These are phyloP conservation scores for Stipa capillata DNA, from an alignment of 176 grass and related monocot species.

Conservation along the genomic window DNA sequence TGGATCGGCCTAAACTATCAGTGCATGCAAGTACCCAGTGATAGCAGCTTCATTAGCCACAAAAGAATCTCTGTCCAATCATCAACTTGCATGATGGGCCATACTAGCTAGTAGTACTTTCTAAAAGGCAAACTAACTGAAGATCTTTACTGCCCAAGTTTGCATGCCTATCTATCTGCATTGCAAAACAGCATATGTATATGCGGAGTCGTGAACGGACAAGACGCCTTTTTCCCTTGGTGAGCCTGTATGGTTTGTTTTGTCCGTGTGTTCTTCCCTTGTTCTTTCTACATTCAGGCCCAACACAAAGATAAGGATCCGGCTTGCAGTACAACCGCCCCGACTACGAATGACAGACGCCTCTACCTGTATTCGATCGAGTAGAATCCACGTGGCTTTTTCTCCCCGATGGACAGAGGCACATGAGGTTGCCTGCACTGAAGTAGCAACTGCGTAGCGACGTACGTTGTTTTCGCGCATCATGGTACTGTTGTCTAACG, in stretches of 20 bases:
- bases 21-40: background rate
- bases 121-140: background rate
- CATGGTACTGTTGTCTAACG: background rate
- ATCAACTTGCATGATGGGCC: background rate
- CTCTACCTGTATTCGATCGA: background rate
- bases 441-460: background rate
- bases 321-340: background rate
- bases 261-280: background rate
- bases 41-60: background rate
- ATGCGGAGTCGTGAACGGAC: background rate
- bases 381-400: background rate
- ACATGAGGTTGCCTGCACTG: slow-evolving; percentile 7
- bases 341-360: background rate
- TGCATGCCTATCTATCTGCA: background rate
- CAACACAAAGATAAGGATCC: background rate
- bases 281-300: slow-evolving; percentile 24
- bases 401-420: background rate
- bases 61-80: background rate
- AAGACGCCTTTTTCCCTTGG: background rate
- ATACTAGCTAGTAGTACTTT: background rate
- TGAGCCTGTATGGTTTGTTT: background rate
- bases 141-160: background rate
- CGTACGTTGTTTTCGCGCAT: background rate
- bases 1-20: background rate
- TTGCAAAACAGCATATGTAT: background rate